Evolutionary conservation across 2,329 filamentous ascomycete genomes (phyloP), one percentile per base, ranked within the genome.

Genomic region (Fulvia fulva): DNA sequence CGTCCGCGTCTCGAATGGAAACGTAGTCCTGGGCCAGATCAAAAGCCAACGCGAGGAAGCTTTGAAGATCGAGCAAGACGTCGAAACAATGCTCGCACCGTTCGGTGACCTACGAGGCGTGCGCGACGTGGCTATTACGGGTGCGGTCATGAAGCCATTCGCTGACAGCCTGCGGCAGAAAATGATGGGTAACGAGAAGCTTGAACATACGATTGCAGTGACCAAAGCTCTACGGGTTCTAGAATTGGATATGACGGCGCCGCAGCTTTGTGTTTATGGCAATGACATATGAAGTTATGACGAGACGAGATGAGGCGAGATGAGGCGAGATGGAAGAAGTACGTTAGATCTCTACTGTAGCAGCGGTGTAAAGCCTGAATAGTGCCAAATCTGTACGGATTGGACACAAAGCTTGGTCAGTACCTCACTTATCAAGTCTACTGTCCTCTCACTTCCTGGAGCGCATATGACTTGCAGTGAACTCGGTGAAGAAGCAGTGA

Each of bases 21-120:
- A 69, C 50, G 65, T 68, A 5, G 60, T 69, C n/a, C 53, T 68
- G 9, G 65, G 70, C n/a, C 61, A 64, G 26, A 63, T 68, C 56
- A 72, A 70, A 47, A 63, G 59, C 55, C 54, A 70, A 65, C 59
- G 67, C 16, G 74, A 68, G 58, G 68, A 70, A 32, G 67, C 56
- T 21, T 55, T 59, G 5, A 59, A 68, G 56, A 72, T 73, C 12
- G 68, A 66, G 7, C 65, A 69, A 19, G 71, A 74, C 34, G 67
- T 76, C 8, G 74, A 78, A 59, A 68, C 68, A 1, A 75, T 79
- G 52, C 66, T 80, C 3, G 72, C 76, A 56, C 77, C 77, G 1
- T 75, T 80, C 37, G 66, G 67, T 25, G 60, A 66, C 52, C 60
- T 79, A 25, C 61, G 66, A 45, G 73, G 70, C 0, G 73, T 78